phyloP scores from a whole-genome alignment of 2,329 filamentous ascomycete genomes.

The Arthrobotrys entomopaga region DNA sequence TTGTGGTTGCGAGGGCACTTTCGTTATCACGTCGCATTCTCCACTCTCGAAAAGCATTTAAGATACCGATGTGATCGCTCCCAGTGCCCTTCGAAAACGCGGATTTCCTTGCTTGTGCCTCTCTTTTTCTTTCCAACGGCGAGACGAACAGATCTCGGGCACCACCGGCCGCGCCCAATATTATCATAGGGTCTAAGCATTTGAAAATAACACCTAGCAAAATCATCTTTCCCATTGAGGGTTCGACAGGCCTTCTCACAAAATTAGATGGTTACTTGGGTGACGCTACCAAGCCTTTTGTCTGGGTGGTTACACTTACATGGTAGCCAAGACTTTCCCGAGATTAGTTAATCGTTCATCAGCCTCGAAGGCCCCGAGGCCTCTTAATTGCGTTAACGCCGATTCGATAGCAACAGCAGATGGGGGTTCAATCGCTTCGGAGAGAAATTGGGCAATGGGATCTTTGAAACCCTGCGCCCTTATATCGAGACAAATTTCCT shows the following conservation, averaged over 20 bases:
- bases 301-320: conserved; percentile 55
- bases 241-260: conserved; percentile 62
- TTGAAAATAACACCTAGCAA: conserved; percentile 66
- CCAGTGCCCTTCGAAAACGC: conserved; percentile 61
- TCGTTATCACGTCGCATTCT: conserved; percentile 59
- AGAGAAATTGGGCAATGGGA: conserved; percentile 63
- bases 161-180: conserved; percentile 62
- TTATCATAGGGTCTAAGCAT: conserved; percentile 66
- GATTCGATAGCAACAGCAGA: conserved; percentile 60
- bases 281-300: not conserved
- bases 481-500: conserved; percentile 64
- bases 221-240: conserved; percentile 66
- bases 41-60: conserved; percentile 64
- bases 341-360: conserved; percentile 64
- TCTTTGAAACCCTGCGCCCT: conserved; percentile 62
- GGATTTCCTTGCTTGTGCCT: conserved; percentile 58
- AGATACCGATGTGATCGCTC: conserved; percentile 65
- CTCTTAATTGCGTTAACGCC: conserved; percentile 62
- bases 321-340: conserved; percentile 63
- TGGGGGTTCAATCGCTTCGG: conserved; percentile 65
- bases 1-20: conserved; percentile 59
- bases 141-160: conserved; percentile 61
- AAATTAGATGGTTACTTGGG: not conserved
- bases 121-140: conserved; percentile 58
- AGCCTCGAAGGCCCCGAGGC: conserved; percentile 63